Conservation (phyloP, 1,139 yeast species). For the Saccharomyces hybrid region DNA sequence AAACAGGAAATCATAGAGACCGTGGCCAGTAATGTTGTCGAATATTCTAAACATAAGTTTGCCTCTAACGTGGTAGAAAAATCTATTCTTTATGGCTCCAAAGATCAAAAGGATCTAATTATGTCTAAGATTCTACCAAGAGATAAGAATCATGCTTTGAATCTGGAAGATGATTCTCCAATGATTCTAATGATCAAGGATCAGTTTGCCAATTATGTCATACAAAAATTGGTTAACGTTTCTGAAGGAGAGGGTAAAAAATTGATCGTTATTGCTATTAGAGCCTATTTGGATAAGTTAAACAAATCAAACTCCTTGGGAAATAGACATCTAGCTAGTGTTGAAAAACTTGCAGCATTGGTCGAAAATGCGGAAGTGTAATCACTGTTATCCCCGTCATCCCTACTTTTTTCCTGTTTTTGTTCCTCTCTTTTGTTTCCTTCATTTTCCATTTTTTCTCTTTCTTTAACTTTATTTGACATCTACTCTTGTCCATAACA, state of each 20-base stretch:
- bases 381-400: not conserved
- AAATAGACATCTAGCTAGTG: conserved; percentile 73
- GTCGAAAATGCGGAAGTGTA: conserved; percentile 28
- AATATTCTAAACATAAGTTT: conserved; percentile 90
- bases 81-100: conserved; percentile 69
- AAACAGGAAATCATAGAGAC: conserved; percentile 43
- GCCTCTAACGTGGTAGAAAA: conserved; percentile 97
- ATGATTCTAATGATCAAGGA: conserved; percentile 90
- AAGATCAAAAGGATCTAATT: conserved; percentile 53
- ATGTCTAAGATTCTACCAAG: conserved; percentile 37
- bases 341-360: conserved; percentile 58
- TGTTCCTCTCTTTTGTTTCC: not conserved
- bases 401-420: not conserved
- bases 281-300: conserved; percentile 40
- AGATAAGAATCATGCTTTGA: conserved; percentile 32
- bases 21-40: conserved; percentile 56
- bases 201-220: conserved; percentile 94
- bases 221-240: conserved; percentile 86
- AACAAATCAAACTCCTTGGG: conserved; percentile 29
- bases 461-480: not conserved
- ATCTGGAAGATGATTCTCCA: conserved; percentile 52
- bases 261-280: conserved; percentile 51
- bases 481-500: conserved; percentile 1
- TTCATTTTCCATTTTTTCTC: not conserved
- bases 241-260: conserved; percentile 62